phyloP scores from a whole-genome alignment of 2,329 filamentous ascomycete species.

The Arthrobotrys pseudoclavata region DNA sequence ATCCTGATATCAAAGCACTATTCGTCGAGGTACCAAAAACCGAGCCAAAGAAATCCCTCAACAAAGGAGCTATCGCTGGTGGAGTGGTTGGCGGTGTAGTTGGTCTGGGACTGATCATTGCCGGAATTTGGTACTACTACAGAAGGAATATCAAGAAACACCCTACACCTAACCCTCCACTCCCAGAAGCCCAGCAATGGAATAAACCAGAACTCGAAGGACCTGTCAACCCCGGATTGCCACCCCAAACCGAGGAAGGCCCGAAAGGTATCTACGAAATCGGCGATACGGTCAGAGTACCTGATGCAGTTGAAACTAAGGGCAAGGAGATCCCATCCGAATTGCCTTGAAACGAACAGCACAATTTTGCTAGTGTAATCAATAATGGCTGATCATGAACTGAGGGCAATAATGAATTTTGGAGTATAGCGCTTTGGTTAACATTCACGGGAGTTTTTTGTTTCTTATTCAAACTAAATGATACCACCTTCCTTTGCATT shows the following conservation, averaged over 20 bases:
- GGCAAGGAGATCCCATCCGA: conserved; percentile 49
- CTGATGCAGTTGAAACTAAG: conserved; percentile 31
- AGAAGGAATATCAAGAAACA: conserved; percentile 38
- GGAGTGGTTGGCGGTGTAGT: conserved; percentile 40
- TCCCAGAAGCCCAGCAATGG: conserved; percentile 47
- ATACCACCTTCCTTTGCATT: conserved; percentile 52
- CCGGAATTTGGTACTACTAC: conserved; percentile 30
- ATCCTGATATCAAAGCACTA: conserved; percentile 27
- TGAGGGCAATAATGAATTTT: conserved; percentile 9
- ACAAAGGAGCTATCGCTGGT: conserved; percentile 44
- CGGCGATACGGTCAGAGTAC: conserved; percentile 11
- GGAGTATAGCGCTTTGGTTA: conserved; percentile 17
- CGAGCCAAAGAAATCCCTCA: conserved; percentile 7
- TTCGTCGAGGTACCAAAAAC: conserved; percentile 20
- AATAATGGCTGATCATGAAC: conserved; percentile 38
- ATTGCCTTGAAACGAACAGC: conserved; percentile 24
- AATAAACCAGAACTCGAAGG: conserved; percentile 56
- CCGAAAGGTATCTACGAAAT: conserved; percentile 38
- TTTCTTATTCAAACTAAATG: conserved; percentile 22
- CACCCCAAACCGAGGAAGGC: conserved; percentile 17
- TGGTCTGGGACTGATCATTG: conserved; percentile 33
- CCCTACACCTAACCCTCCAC: conserved; percentile 40
- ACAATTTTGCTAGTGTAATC: conserved; percentile 20
- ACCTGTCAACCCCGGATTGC: background rate
- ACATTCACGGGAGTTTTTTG: conserved; percentile 27